phyloP scores from a whole-genome alignment of 495 filamentous ascomycete species.

The Pyrenopolyporus hunteri region DNA sequence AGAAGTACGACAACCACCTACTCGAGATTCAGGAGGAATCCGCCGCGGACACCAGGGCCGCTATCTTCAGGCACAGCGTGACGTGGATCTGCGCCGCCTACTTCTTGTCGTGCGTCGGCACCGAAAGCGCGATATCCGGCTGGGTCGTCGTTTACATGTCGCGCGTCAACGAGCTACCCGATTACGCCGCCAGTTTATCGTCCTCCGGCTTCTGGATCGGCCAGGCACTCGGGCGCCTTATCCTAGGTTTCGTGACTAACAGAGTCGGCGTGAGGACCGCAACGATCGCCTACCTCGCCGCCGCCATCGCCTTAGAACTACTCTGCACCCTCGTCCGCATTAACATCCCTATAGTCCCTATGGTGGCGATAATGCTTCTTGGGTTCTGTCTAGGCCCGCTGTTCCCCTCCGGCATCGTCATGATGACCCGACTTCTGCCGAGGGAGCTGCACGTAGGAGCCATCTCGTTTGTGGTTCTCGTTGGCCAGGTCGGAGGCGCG shows the following conservation, averaged over 20 bases:
- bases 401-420: constrained; percentile 69
- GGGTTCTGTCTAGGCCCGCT: constrained; percentile 72
- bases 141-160: constrained; percentile 81
- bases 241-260: constrained; percentile 62
- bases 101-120: constrained; percentile 70
- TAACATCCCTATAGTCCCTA: constrained; percentile 63
- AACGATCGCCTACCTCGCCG: constrained; percentile 54
- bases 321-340: constrained; percentile 72
- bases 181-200: constrained; percentile 70
- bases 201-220: constrained; percentile 76
- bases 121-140: constrained; percentile 72
- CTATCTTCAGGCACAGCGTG: constrained; percentile 40
- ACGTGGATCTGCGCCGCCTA: constrained; percentile 73
- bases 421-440: constrained; percentile 69
- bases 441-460: constrained; percentile 69
- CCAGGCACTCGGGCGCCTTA: constrained; percentile 67
- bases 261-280: constrained; percentile 63
- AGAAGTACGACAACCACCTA: constrained; percentile 55
- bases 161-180: constrained; percentile 64
- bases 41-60: constrained; percentile 31
- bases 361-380: constrained; percentile 65
- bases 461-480: constrained; percentile 71
- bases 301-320: constrained; percentile 65
- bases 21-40: constrained; percentile 19
- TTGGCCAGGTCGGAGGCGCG: constrained; percentile 71